Evolutionary conservation across 129 eudicot species (phyloP), one percentile per base, ranked within the genome.

Genomic region (Gnaphalium uliginosum): DNA sequence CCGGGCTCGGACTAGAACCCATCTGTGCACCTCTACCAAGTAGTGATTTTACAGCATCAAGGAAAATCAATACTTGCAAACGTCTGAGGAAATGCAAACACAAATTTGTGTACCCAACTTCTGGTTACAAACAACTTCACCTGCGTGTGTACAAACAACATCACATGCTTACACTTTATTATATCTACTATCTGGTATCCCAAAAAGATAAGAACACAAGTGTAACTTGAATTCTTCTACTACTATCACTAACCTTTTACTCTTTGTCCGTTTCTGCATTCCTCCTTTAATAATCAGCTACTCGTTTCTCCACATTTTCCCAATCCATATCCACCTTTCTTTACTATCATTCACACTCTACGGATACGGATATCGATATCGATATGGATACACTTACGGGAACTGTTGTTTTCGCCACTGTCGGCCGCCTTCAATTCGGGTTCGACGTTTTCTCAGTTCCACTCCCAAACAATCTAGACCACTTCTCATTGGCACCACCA

Each of bases 361-460:
- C 1, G 4, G 4, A 13, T 10, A 39, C 8, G 46, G 46, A 39
- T 39, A 9, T 1, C 2, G 2, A 37, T 37, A 37, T 37, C 11
- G 5, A 46, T 10, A 83, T 81, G 90, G 82, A 72, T 29, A 70
- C 67, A 11, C 87, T 80, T 1, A 76, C 24, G 8, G 95, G 98
- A 51, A 86, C 92, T 68, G 74, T 93, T 50, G 41, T 93, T 76
- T 93, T 93, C 89, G 35, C 89, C 88, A 83, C 95, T 71, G 63
- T 93, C 25, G 92, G 96, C 76, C 83, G 89, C 29, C 80, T 89
- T 5, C 29, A 86, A 17, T 93, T 83, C 82, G 96, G 98, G 69
- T 93, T 93, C 81, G 98, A 93, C 56, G 75, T 93, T 64, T 93
- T 90, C 89, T 86, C 92, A 68, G 51, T 80, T 71, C 25, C 51